A percentile compares a stretch with the other conserved stretches of the same genome.
Conservation (phyloP, 164 flowering plant genomes). For the Akebia trifoliata region DNA sequence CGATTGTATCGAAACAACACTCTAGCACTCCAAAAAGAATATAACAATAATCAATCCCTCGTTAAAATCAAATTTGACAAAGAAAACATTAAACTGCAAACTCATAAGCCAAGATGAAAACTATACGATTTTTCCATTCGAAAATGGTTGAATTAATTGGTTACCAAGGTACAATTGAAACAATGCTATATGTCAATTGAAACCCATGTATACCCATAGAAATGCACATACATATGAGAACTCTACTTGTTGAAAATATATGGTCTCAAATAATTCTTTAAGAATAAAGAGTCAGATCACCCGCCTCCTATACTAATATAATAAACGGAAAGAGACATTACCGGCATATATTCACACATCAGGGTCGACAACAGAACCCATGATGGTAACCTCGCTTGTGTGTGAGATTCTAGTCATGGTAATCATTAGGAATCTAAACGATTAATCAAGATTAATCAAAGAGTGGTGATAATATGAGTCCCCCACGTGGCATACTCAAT, state of each 20-base stretch:
- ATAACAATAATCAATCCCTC: background rate
- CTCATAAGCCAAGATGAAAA: background rate
- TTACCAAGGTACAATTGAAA: background rate
- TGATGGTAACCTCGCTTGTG: background rate
- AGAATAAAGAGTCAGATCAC: background rate
- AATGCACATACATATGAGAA: background rate
- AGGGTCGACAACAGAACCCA: too few relatives aligned
- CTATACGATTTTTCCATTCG: background rate
- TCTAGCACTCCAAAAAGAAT: background rate
- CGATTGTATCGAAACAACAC: background rate
- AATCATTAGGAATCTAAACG: background rate
- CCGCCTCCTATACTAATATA: background rate
- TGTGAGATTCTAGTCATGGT: background rate
- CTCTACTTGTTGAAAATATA: too few relatives aligned
- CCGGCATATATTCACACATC: background rate
- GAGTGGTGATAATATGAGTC: too few relatives aligned
- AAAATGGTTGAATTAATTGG: background rate
- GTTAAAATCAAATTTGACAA: background rate
- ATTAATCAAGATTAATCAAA: too few relatives aligned
- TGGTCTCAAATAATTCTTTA: too few relatives aligned
- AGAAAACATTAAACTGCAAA: background rate
- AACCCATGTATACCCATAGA: background rate
- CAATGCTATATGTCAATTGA: background rate
- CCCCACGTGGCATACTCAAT: too few relatives aligned
- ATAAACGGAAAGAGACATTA: background rate